phyloP scores from a whole-genome alignment of 768 basidiomycete species.

The Mycena vitilis region DNA sequence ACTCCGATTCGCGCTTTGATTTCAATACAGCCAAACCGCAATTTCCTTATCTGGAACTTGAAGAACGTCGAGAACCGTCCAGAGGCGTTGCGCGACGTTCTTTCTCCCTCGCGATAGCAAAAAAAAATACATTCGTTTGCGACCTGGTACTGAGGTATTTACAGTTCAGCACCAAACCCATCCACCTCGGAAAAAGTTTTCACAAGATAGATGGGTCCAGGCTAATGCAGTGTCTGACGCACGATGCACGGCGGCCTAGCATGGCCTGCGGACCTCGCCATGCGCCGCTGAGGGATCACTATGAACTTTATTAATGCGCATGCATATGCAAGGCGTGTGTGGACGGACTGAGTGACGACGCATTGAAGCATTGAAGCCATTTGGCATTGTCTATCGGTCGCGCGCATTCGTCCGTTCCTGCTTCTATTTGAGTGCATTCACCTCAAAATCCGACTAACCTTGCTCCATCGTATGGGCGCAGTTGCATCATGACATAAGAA shows the following conservation, averaged over 20 bases:
- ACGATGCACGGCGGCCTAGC: background rate
- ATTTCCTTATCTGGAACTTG: background rate
- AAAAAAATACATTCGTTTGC: too few species aligned
- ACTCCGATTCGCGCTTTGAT: background rate
- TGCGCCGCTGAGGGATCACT: constrained; percentile 3
- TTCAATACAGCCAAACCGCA: constrained; percentile 5
- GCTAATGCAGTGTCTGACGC: too few species aligned
- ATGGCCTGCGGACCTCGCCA: background rate
- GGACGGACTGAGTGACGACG: constrained; percentile 25
- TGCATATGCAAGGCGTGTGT: constrained; percentile 22
- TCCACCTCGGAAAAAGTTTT: too few species aligned
- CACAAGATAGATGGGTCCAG: too few species aligned
- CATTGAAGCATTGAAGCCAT: background rate
- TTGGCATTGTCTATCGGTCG: background rate
- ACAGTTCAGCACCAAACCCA: too few species aligned
- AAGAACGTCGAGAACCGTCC: background rate
- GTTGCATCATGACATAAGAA: constrained; percentile 24
- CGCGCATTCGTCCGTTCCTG: constrained; percentile 9
- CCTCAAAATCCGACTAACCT: constrained; percentile 33
- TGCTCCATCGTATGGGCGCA: constrained; percentile 10
- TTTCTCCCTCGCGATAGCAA: too few species aligned
- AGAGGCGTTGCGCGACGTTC: too few species aligned
- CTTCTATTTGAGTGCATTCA: constrained; percentile 22
- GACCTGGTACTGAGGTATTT: too few species aligned
- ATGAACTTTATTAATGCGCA: constrained; percentile 31